Percentiles rank a stretch among this genome's conserved stretches.
These are phyloP conservation scores for Botryotinia calthae DNA, from an alignment of 2,329 filamentous ascomycete genomes.

Conservation along the genomic window DNA sequence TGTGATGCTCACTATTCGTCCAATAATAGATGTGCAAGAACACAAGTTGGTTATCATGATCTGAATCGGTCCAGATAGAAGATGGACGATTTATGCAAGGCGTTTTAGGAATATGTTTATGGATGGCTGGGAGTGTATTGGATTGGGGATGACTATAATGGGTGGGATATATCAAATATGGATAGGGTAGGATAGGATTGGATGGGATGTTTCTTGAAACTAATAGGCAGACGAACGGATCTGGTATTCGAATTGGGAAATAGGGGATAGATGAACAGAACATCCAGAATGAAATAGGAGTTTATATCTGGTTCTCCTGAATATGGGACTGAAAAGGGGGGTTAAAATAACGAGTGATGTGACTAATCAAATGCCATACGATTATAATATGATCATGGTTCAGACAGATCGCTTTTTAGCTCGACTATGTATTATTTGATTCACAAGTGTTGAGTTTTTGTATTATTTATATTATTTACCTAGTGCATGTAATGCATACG, in stretches of 20 bases:
- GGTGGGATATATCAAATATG: background rate
- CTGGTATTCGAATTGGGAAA: background rate
- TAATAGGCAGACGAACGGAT: background rate
- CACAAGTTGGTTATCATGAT: background rate
- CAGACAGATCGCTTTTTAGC: background rate
- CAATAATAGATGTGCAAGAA: background rate
- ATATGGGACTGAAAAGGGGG: background rate
- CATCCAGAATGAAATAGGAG: background rate
- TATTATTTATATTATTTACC: fast-evolving
- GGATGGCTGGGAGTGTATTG: background rate
- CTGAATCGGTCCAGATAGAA: background rate
- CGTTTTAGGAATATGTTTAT: background rate
- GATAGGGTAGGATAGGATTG: background rate
- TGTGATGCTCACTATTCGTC: background rate
- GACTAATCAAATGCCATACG: background rate
- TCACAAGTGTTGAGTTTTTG: background rate
- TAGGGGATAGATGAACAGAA: background rate
- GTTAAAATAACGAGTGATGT: background rate
- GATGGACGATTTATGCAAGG: background rate
- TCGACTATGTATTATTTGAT: background rate
- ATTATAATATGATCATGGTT: background rate
- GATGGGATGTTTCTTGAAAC: background rate
- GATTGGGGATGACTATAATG: background rate
- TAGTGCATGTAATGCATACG: background rate
- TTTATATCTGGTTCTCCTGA: background rate